Base-by-base conservation (phyloP, 768 basidiomycete genomes). In the Leccinum longicurvipes region DNA sequence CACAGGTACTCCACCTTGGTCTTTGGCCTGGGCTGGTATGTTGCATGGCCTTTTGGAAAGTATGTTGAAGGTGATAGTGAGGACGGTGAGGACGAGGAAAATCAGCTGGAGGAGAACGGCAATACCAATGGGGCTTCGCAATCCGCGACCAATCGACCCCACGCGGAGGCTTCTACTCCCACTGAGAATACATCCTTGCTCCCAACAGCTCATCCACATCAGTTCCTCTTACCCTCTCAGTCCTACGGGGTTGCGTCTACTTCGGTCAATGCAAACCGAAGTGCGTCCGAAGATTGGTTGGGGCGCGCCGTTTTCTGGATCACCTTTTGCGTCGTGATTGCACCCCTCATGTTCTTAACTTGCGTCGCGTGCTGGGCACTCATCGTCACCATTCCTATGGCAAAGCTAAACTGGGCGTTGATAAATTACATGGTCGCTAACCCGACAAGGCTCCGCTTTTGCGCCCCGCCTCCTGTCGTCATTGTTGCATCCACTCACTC, bases 31-130 rank as follows among this genome's bases (percentile, higher is more conserved):
- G 94, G 93, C 6, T 97, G 94, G 91, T 99, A 99, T 70, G 81
- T 98, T 51, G 83, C 84, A 21, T 98, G 97, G 97, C 97, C 97
- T 2, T 99, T 99, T 67, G 95, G 97, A 19, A 98, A 98, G 72
- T 99, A 98, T 68, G 92, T 99, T 47, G 94, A 98, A 71, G 92
- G 93, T 11, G 86, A 86, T 57, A 68, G 76, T 23, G 75, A 77
- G 34, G 70, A 76, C 4, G 66, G 65, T 10, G 76, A 70, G 9
- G 80, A 78, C 24, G 72, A 79, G 32, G 74, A 74, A 41, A 76
- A 67, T 15, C 75, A 66, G 10, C 59, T 50, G 34, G 66, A 64
- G 10, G 65, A 65, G 47, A 50, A 39, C 34, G 36, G 56, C 23
- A 58, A 67, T 14, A 58, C 56, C 11, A 58, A 50, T 25, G 60